Base-by-base conservation (phyloP, 345 rosid species). In the Aquilaria yunnanensis region DNA sequence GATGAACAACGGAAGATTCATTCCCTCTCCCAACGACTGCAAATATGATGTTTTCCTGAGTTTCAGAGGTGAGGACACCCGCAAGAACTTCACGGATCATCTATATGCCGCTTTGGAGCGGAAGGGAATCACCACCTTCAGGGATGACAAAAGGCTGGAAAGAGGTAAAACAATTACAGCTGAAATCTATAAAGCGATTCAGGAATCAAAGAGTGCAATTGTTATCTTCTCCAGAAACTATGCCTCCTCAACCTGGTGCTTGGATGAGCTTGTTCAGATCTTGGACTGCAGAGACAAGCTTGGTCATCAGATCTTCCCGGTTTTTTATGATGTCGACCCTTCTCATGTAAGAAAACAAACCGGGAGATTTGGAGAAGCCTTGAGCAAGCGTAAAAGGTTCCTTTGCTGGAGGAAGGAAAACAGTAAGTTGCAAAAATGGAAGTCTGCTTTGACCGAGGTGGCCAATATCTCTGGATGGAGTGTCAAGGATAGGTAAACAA, bases 41-140 rank as follows among this genome's bases (percentile, higher is more conserved):
- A 70, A 56, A 16, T 73, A 64, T 47, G 78, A 77, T 9, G 75
- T 70, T 56, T 77, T 73, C 67, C 65, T 73, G 64, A 77, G 77
- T 63, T 76, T 72, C 52, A 41, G 77, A 55, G 77, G 77, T 0
- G 69, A 65, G n/a, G 77, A 72, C 69, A 70, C 73, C 41, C 67
- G 77, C 32, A 61, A 70, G 23, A 70, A 58, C 62, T 74, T 77
- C 63, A 60, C 70, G 3, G 52, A 63, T 14, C 70, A 56, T 61
- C 67, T 77, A 13, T 67, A 64, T 32, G 72, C 47, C 33, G 64
- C 78, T 7, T 47, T 77, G 62, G 14, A 7, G 29, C 32, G 63
- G 30, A 29, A 30, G 9, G 66, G 74, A 0, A 16, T 72, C 57
- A 48, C 49, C 54, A 45, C 66, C 29, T 69, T 68, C 63, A 43